Evolutionary conservation across 2,329 filamentous ascomycete species (phyloP), one percentile per base, ranked within the genome.

Genomic region (Fusarium kyushuense): DNA sequence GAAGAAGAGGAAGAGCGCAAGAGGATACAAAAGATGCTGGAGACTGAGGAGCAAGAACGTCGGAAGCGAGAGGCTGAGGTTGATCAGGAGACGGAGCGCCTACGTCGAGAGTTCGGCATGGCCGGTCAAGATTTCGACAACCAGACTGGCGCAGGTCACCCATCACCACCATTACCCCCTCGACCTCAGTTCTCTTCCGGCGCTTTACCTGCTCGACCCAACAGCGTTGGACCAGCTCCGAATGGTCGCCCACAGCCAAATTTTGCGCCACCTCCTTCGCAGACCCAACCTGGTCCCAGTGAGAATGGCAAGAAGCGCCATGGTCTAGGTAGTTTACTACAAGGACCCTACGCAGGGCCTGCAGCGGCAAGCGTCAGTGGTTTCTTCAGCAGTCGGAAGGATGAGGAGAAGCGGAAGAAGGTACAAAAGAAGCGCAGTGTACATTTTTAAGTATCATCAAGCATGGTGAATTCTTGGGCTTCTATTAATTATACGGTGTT

Each of bases 61-160:
- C 73, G 66, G 9, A 84, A 79, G 27, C 79, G 83, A 59, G 85
- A 90, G 32, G 86, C 84, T 12, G 86, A 87, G 70, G 81, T 94
- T 2, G 90, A 94, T 21, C 86, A 85, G 65, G 95, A 99, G 80
- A 98, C 96, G 1, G 93, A 96, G 76, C 86, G 94, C 2, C 82
- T 99, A 35, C 83, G 87, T 23, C 87, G 83, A 69, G 78, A 90
- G 71, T 94, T 92, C 72, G 91, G 92, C 47, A 82, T 87, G 45
- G 79, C 84, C 51, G 82, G 83, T 1, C 83, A 86, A 72, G 76
- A 70, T 40, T 74, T 70, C 32, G 49, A 45, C 12, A 79, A 67
- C 46, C 64, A 58, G n/a, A 47, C 67, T n/a, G 58, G 51, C 43
- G 49, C 64, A 21, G 48, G 58, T 51, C 65, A 56, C 35, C 70